These are phyloP conservation scores for Zizania palustris DNA, from an alignment of 202 grass and related monocot genomes.

Conservation along the genomic window DNA sequence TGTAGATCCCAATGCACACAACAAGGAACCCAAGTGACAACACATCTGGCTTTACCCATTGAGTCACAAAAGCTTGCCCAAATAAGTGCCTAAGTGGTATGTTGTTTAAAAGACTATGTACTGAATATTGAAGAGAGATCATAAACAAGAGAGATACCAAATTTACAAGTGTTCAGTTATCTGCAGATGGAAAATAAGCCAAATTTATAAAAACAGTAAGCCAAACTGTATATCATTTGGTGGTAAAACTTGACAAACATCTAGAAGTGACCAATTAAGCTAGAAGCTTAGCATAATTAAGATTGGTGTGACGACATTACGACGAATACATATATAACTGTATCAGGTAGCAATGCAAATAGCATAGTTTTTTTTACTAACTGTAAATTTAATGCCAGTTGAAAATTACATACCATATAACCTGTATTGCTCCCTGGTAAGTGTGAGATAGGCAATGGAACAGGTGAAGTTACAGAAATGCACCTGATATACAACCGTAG, in stretches of 20 bases:
- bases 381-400: constrained; percentile 13
- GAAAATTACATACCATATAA: constrained; percentile 23
- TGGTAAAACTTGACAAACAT: not conserved
- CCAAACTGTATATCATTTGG: not conserved
- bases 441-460: constrained; percentile 19
- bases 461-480: constrained; percentile 30
- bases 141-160: not conserved
- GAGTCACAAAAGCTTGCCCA: not conserved
- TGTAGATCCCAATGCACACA: not conserved
- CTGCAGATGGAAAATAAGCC: not conserved
- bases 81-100: not conserved
- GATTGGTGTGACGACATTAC: not conserved
- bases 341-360: not conserved
- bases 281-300: not conserved
- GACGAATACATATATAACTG: not conserved
- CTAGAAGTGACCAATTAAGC: not conserved
- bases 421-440: not conserved
- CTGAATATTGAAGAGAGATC: not conserved
- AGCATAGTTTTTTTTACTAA: not conserved
- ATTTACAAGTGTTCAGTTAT: not conserved
- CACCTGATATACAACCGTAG: constrained; percentile 66
- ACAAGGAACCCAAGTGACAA: not conserved
- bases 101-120: not conserved
- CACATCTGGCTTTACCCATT: not conserved
- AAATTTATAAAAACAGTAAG: not conserved